A percentile compares a stretch with the other conserved stretches of the same genome.
These are phyloP conservation scores for Curvularia eragrostidis DNA, from an alignment of 2,329 filamentous ascomycete species.

Conservation along the genomic window DNA sequence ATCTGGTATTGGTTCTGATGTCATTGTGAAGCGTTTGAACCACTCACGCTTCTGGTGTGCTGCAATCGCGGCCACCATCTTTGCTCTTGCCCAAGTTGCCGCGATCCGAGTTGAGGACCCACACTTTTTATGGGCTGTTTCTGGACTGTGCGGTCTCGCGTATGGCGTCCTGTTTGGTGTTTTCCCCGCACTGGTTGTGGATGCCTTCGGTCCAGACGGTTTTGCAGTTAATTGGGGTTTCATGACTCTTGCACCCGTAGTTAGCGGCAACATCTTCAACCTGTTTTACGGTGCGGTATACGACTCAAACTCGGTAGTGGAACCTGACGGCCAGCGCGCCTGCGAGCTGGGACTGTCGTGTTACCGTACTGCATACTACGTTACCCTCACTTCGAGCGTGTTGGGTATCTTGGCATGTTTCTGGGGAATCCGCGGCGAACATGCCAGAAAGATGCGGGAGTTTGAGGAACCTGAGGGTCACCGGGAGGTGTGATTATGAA, in stretches of 20 bases:
- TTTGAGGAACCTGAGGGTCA: constrained; percentile 43
- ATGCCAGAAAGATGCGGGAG: constrained; percentile 41
- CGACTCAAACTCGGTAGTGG: constrained; percentile 76
- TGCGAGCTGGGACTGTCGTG: constrained; percentile 81
- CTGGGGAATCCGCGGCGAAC: constrained; percentile 71
- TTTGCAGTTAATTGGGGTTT: constrained; percentile 95
- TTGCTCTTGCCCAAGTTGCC: constrained; percentile 78
- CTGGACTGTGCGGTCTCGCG: constrained; percentile 81
- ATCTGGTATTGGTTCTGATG: constrained; percentile 80
- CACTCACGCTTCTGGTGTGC: constrained; percentile 92
- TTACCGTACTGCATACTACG: constrained; percentile 80
- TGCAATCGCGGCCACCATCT: constrained; percentile 76
- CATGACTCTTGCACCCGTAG: constrained; percentile 87
- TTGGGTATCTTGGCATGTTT: constrained; percentile 73
- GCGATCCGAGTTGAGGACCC: constrained; percentile 80
- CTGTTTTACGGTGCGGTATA: constrained; percentile 85
- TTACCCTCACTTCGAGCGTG: constrained; percentile 76
- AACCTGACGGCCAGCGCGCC: constrained; percentile 71
- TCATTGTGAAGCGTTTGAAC: constrained; percentile 80
- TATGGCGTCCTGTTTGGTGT: constrained; percentile 96
- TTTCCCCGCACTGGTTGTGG: constrained; percentile 83
- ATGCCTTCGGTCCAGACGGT: constrained; percentile 88
- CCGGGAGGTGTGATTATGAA: constrained; percentile 33
- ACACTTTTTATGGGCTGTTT: constrained; percentile 76
- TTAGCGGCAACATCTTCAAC: constrained; percentile 92